Base-by-base conservation (phyloP, 2,329 filamentous ascomycete genomes). In the Dothideomycetes sp. region DNA sequence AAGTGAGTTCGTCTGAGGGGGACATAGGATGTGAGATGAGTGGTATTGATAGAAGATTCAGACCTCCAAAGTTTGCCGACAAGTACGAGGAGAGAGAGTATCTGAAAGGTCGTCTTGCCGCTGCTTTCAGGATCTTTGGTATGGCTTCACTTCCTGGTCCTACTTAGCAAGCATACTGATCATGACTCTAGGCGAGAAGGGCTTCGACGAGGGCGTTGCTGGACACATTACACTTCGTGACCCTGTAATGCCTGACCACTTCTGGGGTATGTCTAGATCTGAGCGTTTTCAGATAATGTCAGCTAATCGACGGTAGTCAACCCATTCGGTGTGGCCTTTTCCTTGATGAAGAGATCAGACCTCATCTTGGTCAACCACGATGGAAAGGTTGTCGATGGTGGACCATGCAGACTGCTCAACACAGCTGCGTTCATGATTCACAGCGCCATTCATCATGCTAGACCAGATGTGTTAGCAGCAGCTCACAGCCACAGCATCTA, bases 351-450 rank as follows among this genome's bases (percentile, higher is more conserved):
- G 34, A 62, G 61, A n/a, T 63, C 57, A 4, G 67, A 71, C 46
- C 56, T 71, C 31, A 65, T 71, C 22, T 58, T 56, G 8, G 63
- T 71, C 4, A 56, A 67, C 44, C 56, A 65, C 29, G 38, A 59
- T 9, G 68, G 67, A 9, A 50, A 64, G 28, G 59, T 68, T 15
- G 57, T 68, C 27, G 63, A 60, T 19, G 65, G 64, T 7, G 62
- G 61, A 16, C 52, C 57, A 17, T 50, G 54, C 41, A 54, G 58
- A 11, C 48, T 60, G 7, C 54, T 68, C 25, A 69, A 70, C 45
- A 59, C 59, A 0, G 65, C 67, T 0, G 67, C 63, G 1, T 69
- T 66, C 49, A 64, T 64, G 52, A 70, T 70, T 34, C 67, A 70
- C 48, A 51, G 53, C 4, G 61, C 60, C 2, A 57, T 66, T 32